Conservation (phyloP, 495 filamentous ascomycete species). For the Podospora anserina region DNA sequence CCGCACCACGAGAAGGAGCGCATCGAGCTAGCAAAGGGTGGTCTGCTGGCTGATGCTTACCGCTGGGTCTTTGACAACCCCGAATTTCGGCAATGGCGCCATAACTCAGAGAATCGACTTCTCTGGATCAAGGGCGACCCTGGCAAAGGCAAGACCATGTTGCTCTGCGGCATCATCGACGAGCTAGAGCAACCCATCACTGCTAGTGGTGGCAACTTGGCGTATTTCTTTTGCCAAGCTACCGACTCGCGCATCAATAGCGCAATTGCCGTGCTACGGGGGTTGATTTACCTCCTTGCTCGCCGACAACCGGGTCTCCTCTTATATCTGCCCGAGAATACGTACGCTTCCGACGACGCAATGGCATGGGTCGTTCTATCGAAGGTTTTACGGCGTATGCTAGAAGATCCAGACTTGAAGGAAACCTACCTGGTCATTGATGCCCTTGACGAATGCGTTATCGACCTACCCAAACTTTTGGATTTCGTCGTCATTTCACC, state of each 20-base stretch:
- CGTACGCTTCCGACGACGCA: constrained; percentile 14
- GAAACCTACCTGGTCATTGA: constrained; percentile 42
- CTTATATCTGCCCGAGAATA: constrained; percentile 26
- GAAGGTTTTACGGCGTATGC: constrained; percentile 32
- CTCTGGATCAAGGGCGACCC: too few species aligned
- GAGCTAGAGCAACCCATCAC: constrained; percentile 28
- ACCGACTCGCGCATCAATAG: constrained; percentile 24
- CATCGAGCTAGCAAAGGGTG: constrained; percentile 37
- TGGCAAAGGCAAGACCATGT: constrained; percentile 52
- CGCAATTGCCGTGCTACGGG: constrained; percentile 33
- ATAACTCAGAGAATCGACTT: too few species aligned
- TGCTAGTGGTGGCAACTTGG: constrained; percentile 22
- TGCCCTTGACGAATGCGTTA: constrained; percentile 50
- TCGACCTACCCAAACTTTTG: constrained; percentile 31
- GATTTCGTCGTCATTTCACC: constrained; percentile 31
- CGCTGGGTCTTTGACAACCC: too few species aligned
- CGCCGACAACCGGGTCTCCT: constrained; percentile 27
- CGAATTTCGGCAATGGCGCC: too few species aligned
- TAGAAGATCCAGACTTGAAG: constrained; percentile 30
- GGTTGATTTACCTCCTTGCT: constrained; percentile 34
- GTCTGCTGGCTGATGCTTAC: constrained; percentile 41
- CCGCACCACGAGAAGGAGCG: constrained; percentile 31
- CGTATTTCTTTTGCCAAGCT: constrained; percentile 45
- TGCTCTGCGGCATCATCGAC: constrained; percentile 43
- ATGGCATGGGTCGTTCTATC: constrained; percentile 32